Evolutionary conservation across 805 yeast genomes (phyloP), one percentile per base, ranked within the genome.

Genomic region (Cyberlindnera maritima): DNA sequence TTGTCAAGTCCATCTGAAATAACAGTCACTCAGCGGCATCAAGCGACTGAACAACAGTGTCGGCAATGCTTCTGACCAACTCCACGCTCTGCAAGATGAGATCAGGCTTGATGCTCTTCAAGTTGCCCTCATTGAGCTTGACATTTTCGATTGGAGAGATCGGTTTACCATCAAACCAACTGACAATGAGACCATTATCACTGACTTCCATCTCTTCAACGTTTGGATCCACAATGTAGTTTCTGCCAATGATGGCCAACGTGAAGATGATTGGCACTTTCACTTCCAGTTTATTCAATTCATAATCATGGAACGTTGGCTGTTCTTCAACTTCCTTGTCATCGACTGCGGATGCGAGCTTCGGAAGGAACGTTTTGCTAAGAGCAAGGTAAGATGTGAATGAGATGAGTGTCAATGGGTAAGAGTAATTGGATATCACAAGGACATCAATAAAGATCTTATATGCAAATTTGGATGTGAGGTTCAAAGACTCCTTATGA

Each of bases 291-390:
- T 71, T 58, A 72, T 84, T 91, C 86, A 92, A 55, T 52, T 71
- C 75, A 55, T 89, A 96, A 59, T 91, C 97, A 35, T 91, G 82
- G 58, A 92, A 91, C 0, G 88, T 85, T 1, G 97, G 97, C 52
- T 87, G 83, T 64, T 91, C 97, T 61, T 85, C 96, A 18, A 88
- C 79, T 49, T 61, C 68, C 40, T 63, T 57, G 54, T 81, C 85
- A 58, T 87, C 82, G 28, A 81, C 80, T 28, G 81, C 79, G 14
- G 95, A 85, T 2, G 80, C 70, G 44, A 89, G 67, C 39, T 80
- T 71, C 6, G 97, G 97, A 43, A 91, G 70, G 48, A 74, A 74
- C 2, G 97, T 85, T 15, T 90, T 79, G 53, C 80, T 82, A 55
- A 92, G 72, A 1, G 98, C 97, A 51, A 89, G 73, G 64, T 85